phyloP scores from a whole-genome alignment of 75 land plant genomes.

The Adiantum capillusveneris region DNA sequence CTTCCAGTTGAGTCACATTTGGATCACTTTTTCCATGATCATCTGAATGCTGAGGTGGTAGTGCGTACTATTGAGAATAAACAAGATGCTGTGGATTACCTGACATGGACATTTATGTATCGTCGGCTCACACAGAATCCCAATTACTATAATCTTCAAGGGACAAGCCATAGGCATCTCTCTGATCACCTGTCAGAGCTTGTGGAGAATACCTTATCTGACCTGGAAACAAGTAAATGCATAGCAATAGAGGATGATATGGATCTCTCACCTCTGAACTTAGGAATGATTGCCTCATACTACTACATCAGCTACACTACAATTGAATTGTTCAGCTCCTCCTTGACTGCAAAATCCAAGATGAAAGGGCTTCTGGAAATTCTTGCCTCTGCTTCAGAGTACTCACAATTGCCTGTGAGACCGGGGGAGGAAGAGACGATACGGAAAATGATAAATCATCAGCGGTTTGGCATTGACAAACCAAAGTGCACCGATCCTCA shows the following conservation, averaged over 20 bases:
- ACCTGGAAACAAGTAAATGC: slow-evolving; percentile 86
- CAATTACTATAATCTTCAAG: slow-evolving; percentile 84
- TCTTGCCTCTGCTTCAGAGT: slow-evolving; percentile 77
- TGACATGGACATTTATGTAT: slow-evolving; percentile 90
- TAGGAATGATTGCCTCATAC: slow-evolving; percentile 85
- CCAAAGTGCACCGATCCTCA: slow-evolving; percentile 84
- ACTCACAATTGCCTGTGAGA: slow-evolving; percentile 64
- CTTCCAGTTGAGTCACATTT: slow-evolving; percentile 95
- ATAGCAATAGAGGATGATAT: slow-evolving; percentile 79
- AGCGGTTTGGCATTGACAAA: slow-evolving; percentile 73
- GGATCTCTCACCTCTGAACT: slow-evolving; percentile 65
- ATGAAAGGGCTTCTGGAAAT: slow-evolving; percentile 84
- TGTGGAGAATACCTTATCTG: slow-evolving; percentile 68
- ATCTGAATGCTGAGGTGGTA: slow-evolving; percentile 89
- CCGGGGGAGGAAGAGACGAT: slow-evolving; percentile 88
- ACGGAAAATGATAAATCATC: slow-evolving; percentile 71
- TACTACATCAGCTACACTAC: slow-evolving; percentile 89
- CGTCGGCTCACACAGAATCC: slow-evolving; percentile 86
- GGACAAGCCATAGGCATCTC: slow-evolving; percentile 82
- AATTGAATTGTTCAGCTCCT: slow-evolving; percentile 80
- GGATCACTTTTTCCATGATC: slow-evolving; percentile 84
- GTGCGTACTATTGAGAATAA: slow-evolving; percentile 80
- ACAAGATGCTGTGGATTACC: slow-evolving; percentile 91
- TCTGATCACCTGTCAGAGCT: slow-evolving; percentile 94
- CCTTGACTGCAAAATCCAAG: slow-evolving; percentile 73